A percentile compares a stretch with the other conserved stretches of the same genome.
Evolutionary conservation across 2,329 filamentous ascomycete genomes (phyloP).

Genomic region (Penicillium sp.): DNA sequence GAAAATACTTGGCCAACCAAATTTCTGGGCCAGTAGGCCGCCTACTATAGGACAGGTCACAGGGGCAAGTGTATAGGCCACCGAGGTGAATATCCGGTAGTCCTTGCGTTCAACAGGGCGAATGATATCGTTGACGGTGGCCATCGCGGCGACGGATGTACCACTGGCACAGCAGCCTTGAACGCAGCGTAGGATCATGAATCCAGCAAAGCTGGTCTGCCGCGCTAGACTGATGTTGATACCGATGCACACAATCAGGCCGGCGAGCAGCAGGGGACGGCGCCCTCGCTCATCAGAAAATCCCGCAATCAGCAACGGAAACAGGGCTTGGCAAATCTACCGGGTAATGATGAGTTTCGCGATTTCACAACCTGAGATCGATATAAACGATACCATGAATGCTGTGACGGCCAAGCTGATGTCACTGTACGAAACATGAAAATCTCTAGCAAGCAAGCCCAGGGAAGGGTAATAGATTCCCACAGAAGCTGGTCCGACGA

Average conservation of each 20-base stretch:
- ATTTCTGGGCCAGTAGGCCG: constrained; percentile 46
- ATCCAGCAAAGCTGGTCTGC: constrained; percentile 38
- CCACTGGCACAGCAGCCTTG: constrained; percentile 46
- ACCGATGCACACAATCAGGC: constrained; percentile 45
- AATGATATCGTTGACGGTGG: constrained; percentile 43
- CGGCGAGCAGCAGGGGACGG: constrained; percentile 46
- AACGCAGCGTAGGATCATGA: constrained; percentile 42
- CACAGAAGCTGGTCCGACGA: not conserved
- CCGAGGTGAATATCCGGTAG: constrained; percentile 40
- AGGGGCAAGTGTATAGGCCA: constrained; percentile 20
- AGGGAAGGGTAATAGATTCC: constrained; percentile 35
- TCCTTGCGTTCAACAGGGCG: constrained; percentile 42
- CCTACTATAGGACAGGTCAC: constrained; percentile 54
- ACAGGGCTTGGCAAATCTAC: constrained; percentile 39
- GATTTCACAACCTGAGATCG: not conserved
- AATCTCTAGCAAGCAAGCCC: constrained; percentile 29
- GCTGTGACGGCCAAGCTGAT: constrained; percentile 35
- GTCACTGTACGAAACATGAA: constrained; percentile 18
- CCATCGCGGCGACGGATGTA: constrained; percentile 42
- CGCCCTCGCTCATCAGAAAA: constrained; percentile 50
- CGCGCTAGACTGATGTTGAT: constrained; percentile 44
- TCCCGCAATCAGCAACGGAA: constrained; percentile 48
- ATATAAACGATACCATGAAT: constrained; percentile 28
- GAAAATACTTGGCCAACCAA: constrained; percentile 55
- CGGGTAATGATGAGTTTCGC: not conserved